A percentile compares a stretch with the other conserved stretches of the same genome.
Evolutionary conservation across 768 basidiomycete genomes (phyloP).

Genomic region (Agaricus blazei): DNA sequence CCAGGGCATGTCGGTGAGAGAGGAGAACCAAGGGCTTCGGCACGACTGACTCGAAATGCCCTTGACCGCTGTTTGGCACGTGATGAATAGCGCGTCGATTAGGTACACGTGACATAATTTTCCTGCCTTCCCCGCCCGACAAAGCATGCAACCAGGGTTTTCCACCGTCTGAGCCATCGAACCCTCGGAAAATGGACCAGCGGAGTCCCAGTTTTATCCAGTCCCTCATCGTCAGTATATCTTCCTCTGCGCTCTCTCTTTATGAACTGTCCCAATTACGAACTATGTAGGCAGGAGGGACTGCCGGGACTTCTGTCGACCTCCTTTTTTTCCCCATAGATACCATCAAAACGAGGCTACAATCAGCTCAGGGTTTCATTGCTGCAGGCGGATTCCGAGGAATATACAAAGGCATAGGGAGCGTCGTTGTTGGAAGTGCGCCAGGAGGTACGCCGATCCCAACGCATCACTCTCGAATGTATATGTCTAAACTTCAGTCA

Average conservation of each 20-base stretch:
- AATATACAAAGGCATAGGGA: slow-evolving; percentile 91
- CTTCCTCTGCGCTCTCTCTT: not conserved
- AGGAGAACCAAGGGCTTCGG: slow-evolving; percentile 1
- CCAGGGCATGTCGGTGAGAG: not conserved
- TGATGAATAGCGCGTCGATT: not conserved
- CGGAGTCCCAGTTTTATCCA: slow-evolving; percentile 38
- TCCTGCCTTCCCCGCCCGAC: not conserved
- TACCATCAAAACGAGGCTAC: slow-evolving; percentile 93
- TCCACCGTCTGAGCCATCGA: not conserved
- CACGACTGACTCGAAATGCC: not conserved
- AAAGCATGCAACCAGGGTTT: not conserved
- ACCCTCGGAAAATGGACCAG: slow-evolving; percentile 2
- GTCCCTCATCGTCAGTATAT: slow-evolving; percentile 38
- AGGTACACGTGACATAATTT: slow-evolving; percentile 1
- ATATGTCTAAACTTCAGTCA: not conserved
- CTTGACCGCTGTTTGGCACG: slow-evolving; percentile 5
- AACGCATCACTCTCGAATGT: not conserved
- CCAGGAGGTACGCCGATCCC: slow-evolving; percentile 71
- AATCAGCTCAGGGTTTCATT: slow-evolving; percentile 82
- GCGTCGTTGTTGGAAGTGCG: slow-evolving; percentile 91
- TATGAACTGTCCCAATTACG: slow-evolving; percentile 2
- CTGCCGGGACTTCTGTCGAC: slow-evolving; percentile 93
- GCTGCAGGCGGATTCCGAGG: slow-evolving; percentile 84
- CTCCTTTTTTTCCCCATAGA: slow-evolving; percentile 96
- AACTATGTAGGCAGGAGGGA: slow-evolving; percentile 65